These are phyloP conservation scores for Camelina laxa DNA, from an alignment of 345 rosid species.

Conservation along the genomic window DNA sequence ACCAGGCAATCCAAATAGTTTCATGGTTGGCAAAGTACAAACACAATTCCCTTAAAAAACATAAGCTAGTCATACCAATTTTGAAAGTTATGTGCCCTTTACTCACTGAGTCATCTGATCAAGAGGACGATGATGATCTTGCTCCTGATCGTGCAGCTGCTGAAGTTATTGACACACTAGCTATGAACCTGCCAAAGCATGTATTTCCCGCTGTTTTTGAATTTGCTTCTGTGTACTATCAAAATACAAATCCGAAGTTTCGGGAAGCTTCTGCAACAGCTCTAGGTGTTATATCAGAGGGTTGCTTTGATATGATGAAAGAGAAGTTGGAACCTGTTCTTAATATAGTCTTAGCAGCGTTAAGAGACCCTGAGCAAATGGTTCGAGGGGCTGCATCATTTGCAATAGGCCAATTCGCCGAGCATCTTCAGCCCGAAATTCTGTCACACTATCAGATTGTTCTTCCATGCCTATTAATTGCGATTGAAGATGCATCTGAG, in stretches of 20 bases:
- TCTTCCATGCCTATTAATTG: constrained; percentile 90
- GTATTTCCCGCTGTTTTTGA: constrained; percentile 80
- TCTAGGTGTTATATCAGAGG: constrained; percentile 94
- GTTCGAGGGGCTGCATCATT: constrained; percentile 99
- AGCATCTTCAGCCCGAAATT: constrained; percentile 98
- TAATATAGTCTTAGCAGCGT: constrained; percentile 75
- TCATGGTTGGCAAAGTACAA: constrained; percentile 99
- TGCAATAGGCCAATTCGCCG: constrained; percentile 98
- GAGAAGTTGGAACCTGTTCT: constrained; percentile 86
- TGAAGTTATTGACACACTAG: constrained; percentile 99
- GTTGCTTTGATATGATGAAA: constrained; percentile 85
- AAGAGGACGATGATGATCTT: constrained; percentile 95
- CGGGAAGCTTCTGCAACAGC: constrained; percentile 97
- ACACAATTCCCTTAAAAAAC: constrained; percentile 79
- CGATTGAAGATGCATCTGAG: constrained; percentile 91
- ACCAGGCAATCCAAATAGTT: constrained; percentile 96
- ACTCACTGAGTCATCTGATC: constrained; percentile 81
- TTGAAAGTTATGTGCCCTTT: constrained; percentile 97
- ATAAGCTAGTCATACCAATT: constrained; percentile 79
- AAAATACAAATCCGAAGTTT: constrained; percentile 72
- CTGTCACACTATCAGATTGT: constrained; percentile 77
- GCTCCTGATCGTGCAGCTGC: constrained; percentile 99
- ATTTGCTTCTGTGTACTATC: constrained; percentile 83
- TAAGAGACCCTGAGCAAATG: constrained; percentile 93
- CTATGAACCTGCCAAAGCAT: constrained; percentile 88